phyloP scores from a whole-genome alignment of 768 basidiomycete genomes.

The Collybia mongolica region DNA sequence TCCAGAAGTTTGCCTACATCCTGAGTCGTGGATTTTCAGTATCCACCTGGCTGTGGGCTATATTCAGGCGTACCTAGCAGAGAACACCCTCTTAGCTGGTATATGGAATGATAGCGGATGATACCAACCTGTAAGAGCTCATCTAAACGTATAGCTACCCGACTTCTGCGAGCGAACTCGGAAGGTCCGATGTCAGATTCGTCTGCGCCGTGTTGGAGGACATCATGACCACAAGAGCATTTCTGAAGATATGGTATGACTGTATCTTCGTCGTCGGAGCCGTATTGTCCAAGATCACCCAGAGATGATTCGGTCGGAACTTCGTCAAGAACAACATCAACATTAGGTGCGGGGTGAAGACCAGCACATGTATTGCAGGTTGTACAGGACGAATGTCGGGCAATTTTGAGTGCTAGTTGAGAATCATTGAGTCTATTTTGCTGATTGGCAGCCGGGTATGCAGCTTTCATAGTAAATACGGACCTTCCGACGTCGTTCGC shows the following conservation, averaged over 20 bases:
- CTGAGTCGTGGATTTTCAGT: conserved; percentile 32
- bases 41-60: not conserved
- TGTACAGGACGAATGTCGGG: conserved; percentile 75
- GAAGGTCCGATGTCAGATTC: conserved; percentile 50
- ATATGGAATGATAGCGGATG: conserved; percentile 5
- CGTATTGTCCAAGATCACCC: conserved; percentile 60
- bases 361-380: conserved; percentile 67
- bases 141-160: conserved; percentile 78
- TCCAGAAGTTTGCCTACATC: conserved; percentile 76
- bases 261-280: conserved; percentile 67
- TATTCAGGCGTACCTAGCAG: conserved; percentile 8
- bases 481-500: not conserved
- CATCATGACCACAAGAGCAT: conserved; percentile 72
- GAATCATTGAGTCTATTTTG: conserved; percentile 45
- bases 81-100: conserved; percentile 1
- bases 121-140: conserved; percentile 73
- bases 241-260: conserved; percentile 50
- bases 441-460: conserved; percentile 65
- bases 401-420: conserved; percentile 71
- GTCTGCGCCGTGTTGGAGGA: conserved; percentile 66
- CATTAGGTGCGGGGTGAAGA: conserved; percentile 60
- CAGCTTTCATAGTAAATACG: conserved; percentile 48
- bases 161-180: conserved; percentile 71
- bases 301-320: conserved; percentile 47
- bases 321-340: conserved; percentile 60